Evolutionary conservation across 2,329 filamentous ascomycete species (phyloP), one percentile per base, ranked within the genome.

Genomic region (Dichotomopilus funicola): DNA sequence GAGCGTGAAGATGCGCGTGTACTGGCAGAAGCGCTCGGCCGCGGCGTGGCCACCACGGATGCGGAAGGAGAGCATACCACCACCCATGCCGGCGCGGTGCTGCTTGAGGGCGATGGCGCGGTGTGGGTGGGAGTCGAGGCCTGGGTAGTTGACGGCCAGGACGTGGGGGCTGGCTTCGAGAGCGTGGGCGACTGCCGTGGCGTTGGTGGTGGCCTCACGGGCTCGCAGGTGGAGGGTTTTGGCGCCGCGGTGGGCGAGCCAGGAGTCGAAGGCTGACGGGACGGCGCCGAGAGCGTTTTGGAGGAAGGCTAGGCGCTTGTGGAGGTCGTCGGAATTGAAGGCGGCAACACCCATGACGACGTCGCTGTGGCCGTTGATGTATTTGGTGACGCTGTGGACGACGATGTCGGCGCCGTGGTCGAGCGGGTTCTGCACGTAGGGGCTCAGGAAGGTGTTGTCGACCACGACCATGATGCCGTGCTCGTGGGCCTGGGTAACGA

Each of bases 261-360:
- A 99, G 75, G 87, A 91, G 78, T 99, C 94, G 68, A 99, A 99
- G 42, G 94, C 81, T 0, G 89, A 95, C 51, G 94, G 94, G 4
- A 99, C 88, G 59, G 92, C 92, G 60, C 94, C 94, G 64, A 96
- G 95, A 64, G 94, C 94, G 75, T 99, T 99, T 72, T 99, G 94
- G 41, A 99, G 81, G 79, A 97, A 99, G 51, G 83, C 78, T 27
- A 99, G 82, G 43, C 89, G 85, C 60, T 86, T 77, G 68, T 85
- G 85, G 63, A 99, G 79, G 13, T 83, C 80, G 55, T 90, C 84
- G 35, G 87, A 88, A 80, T 96, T 97, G 81, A 95, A 95, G 50
- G 94, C 94, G 47, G 91, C 92, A 35, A 94, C 88, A 62, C 94
- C 94, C 94, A 99, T 99, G 66, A 97, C 86, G 7, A 99, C 94